A percentile compares a stretch with the other conserved stretches of the same genome.
These are phyloP conservation scores for Arthrobotrys sphaeroides DNA, from an alignment of 2,329 filamentous ascomycete species.

Conservation along the genomic window DNA sequence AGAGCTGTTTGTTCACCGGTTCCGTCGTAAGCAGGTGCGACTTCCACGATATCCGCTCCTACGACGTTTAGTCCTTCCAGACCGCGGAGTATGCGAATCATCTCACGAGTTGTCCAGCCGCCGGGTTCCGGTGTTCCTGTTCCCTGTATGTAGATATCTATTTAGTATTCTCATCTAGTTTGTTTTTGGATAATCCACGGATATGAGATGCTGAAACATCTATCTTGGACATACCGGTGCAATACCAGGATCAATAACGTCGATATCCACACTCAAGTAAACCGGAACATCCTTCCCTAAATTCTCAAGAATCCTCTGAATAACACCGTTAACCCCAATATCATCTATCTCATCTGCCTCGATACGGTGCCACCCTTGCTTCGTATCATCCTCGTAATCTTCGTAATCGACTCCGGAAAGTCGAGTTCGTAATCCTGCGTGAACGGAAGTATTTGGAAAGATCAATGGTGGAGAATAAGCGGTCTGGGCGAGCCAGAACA, in stretches of 20 bases:
- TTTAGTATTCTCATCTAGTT: neutral
- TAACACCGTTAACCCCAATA: slow-evolving; percentile 75
- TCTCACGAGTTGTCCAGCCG: slow-evolving; percentile 87
- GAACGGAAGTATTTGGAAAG: slow-evolving; percentile 74
- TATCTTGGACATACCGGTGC: slow-evolving; percentile 64
- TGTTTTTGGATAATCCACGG: too few species aligned
- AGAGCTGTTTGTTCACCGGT: slow-evolving; percentile 81
- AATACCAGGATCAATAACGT: slow-evolving; percentile 74
- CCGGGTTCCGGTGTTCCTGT: slow-evolving; percentile 91
- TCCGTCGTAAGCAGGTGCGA: slow-evolving; percentile 84
- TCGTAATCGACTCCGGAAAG: slow-evolving; percentile 72
- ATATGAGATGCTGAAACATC: too few species aligned
- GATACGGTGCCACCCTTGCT: slow-evolving; percentile 82
- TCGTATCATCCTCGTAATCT: slow-evolving; percentile 76
- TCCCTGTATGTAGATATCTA: slow-evolving; percentile 71
- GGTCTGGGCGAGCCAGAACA: slow-evolving; percentile 84
- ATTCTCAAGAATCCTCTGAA: slow-evolving; percentile 74
- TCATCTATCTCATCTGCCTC: slow-evolving; percentile 89
- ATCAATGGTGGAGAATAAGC: slow-evolving; percentile 75
- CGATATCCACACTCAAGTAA: slow-evolving; percentile 82
- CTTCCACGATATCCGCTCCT: slow-evolving; percentile 89
- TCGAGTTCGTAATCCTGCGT: slow-evolving; percentile 82
- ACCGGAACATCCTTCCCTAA: slow-evolving; percentile 80
- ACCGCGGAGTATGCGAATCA: slow-evolving; percentile 82
- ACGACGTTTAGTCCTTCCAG: slow-evolving; percentile 85